Evolutionary conservation across 257 asterid genomes (phyloP).

Genomic region (Capsicum rhomboideum): DNA sequence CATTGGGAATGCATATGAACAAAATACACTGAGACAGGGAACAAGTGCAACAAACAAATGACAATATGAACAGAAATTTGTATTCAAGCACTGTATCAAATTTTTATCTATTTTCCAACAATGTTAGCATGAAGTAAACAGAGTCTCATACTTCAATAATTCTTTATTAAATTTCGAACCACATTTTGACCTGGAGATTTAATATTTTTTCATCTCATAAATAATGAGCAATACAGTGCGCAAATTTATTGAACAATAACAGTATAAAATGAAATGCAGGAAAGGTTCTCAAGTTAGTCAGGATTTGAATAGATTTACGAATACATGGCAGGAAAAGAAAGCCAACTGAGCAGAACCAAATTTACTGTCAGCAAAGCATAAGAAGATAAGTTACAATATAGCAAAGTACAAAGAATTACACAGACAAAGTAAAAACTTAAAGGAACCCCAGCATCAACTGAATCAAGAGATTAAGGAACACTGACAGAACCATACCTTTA

Average conservation of each 20-base stretch:
- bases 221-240: background rate
- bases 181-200: background rate
- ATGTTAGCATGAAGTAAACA: background rate
- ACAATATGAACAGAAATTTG: background rate
- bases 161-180: background rate
- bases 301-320: background rate
- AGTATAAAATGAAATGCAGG: background rate
- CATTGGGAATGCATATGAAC: background rate
- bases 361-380: background rate
- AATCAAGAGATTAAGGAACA: background rate
- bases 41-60: background rate
- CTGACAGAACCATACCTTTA: slow-evolving; percentile 44
- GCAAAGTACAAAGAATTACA: background rate
- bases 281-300: background rate
- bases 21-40: background rate
- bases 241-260: background rate
- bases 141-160: background rate
- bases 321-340: background rate
- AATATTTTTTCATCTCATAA: background rate
- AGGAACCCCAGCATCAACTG: background rate
- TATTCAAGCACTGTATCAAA: background rate
- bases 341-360: background rate
- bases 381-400: background rate
- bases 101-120: background rate
- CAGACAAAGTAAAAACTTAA: background rate